Conservation (phyloP, 441 rosid species). For the Capsella rubella region DNA sequence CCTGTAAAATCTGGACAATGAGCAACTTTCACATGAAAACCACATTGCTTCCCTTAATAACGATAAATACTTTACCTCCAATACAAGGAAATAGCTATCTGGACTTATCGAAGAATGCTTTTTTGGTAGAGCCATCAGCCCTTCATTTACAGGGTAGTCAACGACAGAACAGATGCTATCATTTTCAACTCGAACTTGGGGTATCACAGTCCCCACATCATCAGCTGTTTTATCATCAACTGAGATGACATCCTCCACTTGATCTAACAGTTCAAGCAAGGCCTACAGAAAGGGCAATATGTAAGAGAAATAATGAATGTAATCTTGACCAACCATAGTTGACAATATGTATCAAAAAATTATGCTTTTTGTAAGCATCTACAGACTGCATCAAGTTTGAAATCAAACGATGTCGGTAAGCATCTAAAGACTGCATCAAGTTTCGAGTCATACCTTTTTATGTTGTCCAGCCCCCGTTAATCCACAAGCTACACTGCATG, state of each 20-base stretch:
- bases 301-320: slow-evolving; percentile 19
- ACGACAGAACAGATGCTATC: slow-evolving; percentile 40
- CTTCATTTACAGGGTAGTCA: slow-evolving; percentile 43
- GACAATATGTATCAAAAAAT: slow-evolving; percentile 9
- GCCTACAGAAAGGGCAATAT: slow-evolving; percentile 56
- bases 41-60: slow-evolving; percentile 14
- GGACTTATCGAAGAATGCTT: slow-evolving; percentile 44
- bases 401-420: slow-evolving; percentile 8
- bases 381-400: slow-evolving; percentile 17
- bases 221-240: slow-evolving; percentile 62
- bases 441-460: slow-evolving; percentile 68
- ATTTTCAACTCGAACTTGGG: slow-evolving; percentile 50
- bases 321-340: slow-evolving; percentile 18
- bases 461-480: slow-evolving; percentile 62
- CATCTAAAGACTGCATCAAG: slow-evolving; percentile 17
- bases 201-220: slow-evolving; percentile 48
- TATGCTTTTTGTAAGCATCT: slow-evolving; percentile 22
- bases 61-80: slow-evolving; percentile 66
- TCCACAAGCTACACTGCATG: slow-evolving; percentile 56
- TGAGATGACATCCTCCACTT: slow-evolving; percentile 93
- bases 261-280: slow-evolving; percentile 92
- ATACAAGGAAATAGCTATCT: slow-evolving; percentile 72
- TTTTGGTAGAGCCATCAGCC: slow-evolving; percentile 39
- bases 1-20: slow-evolving; percentile 53
- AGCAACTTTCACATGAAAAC: slow-evolving; percentile 29